phyloP scores from a whole-genome alignment of 1,284 basidiomycete genomes.

The Golubevia sp. region DNA sequence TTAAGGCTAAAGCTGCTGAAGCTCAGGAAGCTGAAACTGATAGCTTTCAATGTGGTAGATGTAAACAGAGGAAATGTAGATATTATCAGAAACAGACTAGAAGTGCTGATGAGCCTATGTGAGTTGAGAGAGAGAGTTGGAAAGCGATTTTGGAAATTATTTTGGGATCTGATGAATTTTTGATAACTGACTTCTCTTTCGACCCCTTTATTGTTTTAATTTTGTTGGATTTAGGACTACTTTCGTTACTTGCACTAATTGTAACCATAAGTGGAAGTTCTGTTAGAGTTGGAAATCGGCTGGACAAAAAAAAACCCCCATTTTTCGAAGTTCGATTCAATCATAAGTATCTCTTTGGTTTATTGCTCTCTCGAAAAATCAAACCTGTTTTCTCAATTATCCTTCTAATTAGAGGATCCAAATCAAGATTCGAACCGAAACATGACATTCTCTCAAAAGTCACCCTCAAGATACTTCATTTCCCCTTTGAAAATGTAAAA shows the following conservation, averaged over 20 bases:
- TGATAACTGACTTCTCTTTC: background rate
- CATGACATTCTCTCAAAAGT: no score
- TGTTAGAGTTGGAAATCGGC: no score
- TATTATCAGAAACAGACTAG: slow-evolving; percentile 60
- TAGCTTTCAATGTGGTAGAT: slow-evolving; percentile 94
- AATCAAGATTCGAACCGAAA: no score
- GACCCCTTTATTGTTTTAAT: background rate
- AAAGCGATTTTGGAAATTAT: no score
- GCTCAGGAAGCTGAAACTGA: slow-evolving; percentile 87
- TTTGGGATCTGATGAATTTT: background rate
- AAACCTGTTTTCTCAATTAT: no score
- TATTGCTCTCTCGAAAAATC: no score
- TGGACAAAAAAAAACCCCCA: no score
- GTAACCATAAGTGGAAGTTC: slow-evolving; percentile 59
- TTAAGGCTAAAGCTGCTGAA: slow-evolving; percentile 86
- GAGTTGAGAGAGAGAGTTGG: background rate
- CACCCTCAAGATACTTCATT: no score
- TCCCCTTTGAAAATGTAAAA: no score
- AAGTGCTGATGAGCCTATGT: slow-evolving; percentile 58
- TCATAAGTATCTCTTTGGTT: no score
- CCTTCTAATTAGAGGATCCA: no score
- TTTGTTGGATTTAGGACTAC: slow-evolving; percentile 23
- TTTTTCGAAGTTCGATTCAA: no score
- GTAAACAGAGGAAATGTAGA: slow-evolving; percentile 64
- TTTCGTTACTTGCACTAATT: slow-evolving; percentile 54